Evolutionary conservation across 169 alveolate species (phyloP).

Genomic region (Cryptosporidium parvum): DNA sequence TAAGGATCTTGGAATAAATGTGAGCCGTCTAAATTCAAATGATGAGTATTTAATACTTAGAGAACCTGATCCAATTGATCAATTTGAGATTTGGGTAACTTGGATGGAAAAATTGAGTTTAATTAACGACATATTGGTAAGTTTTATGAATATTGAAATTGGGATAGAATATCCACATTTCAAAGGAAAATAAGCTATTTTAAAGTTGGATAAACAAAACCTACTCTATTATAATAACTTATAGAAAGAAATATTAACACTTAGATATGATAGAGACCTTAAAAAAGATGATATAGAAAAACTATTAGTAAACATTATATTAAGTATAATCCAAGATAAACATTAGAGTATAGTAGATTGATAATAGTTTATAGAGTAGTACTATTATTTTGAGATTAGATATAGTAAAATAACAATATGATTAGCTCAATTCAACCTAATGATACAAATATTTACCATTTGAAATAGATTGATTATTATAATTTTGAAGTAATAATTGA

Average conservation of each 20-base stretch:
- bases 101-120: slow-evolving; percentile 35
- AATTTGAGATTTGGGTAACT: slow-evolving; percentile 34
- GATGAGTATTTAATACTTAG: slow-evolving; percentile 12
- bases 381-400: background rate
- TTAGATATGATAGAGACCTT: slow-evolving; percentile 20
- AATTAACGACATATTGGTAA: slow-evolving; percentile 46
- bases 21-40: slow-evolving; percentile 1
- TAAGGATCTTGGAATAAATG: slow-evolving; percentile 9
- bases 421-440: background rate
- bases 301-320: slow-evolving; percentile 15
- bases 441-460: background rate
- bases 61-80: slow-evolving; percentile 70
- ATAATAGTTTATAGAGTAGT: background rate
- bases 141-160: background rate
- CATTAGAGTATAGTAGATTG: background rate
- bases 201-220: background rate
- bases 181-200: background rate
- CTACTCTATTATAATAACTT: too few species aligned
- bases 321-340: background rate
- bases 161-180: background rate
- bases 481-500: background rate
- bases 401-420: too few species aligned
- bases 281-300: slow-evolving; percentile 12
- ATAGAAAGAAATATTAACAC: slow-evolving; percentile 13
- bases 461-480: background rate